Evolutionary conservation across 1,139 yeast genomes (phyloP).

Genomic region (Yamadazyma oceani): DNA sequence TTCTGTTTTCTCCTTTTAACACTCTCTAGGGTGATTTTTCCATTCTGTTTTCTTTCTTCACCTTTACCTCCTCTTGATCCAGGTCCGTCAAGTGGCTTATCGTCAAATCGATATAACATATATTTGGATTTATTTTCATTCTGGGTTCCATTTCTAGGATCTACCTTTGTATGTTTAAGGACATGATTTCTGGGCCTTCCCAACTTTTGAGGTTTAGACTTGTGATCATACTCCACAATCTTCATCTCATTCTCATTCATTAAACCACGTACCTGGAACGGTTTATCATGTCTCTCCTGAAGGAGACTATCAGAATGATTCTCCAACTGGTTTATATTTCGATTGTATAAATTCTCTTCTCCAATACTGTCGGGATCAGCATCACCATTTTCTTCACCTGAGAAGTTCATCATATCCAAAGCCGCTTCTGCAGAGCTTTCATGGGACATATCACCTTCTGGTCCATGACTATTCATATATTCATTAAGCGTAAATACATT

Average conservation of each 20-base stretch:
- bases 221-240: constrained; percentile 37
- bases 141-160: constrained; percentile 24
- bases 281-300: neutral
- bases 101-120: constrained; percentile 39
- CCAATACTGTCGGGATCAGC: constrained; percentile 1
- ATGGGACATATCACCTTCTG: constrained; percentile 3
- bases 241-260: constrained; percentile 8
- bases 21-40: constrained; percentile 27
- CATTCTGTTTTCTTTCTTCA: constrained; percentile 24
- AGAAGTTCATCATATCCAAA: constrained; percentile 18
- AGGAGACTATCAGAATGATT: constrained; percentile 3
- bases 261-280: neutral
- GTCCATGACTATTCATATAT: constrained; percentile 32
- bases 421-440: constrained; percentile 17
- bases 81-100: constrained; percentile 42
- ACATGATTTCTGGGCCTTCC: constrained; percentile 39
- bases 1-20: constrained; percentile 22
- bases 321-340: too few relatives aligned
- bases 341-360: too few relatives aligned
- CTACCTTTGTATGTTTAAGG: constrained; percentile 18
- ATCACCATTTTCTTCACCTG: constrained; percentile 12
- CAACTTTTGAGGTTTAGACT: constrained; percentile 30
- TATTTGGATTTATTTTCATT: constrained; percentile 35
- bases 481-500: constrained; percentile 50
- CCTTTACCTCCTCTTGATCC: constrained; percentile 46